Conservation (phyloP, 257 asterid species). For the Solanum ossicruentum region DNA sequence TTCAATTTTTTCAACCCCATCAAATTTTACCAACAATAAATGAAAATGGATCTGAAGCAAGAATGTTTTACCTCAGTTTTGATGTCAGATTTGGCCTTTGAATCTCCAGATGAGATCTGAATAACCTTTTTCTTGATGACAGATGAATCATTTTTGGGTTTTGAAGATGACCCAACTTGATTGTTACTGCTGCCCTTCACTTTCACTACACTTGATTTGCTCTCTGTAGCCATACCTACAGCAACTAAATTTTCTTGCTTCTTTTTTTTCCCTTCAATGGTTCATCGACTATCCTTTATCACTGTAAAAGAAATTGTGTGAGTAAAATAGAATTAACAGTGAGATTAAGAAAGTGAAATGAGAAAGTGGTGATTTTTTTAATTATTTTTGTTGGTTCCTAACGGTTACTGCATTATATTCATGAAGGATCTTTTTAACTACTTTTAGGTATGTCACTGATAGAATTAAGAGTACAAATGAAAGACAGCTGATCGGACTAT, state of each 20-base stretch:
- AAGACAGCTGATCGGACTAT: fast-evolving
- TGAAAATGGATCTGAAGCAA: not conserved
- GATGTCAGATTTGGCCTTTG: constrained; percentile 6
- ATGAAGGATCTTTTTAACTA: not conserved
- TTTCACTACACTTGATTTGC: not conserved
- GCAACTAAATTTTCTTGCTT: not conserved
- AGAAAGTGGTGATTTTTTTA: not conserved
- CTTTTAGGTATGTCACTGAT: not conserved
- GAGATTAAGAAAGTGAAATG: not conserved
- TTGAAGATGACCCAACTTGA: constrained; percentile 1
- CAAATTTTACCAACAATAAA: not conserved
- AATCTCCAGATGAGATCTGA: constrained; percentile 16
- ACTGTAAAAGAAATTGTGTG: not conserved
- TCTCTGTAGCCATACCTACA: not conserved
- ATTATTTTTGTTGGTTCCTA: not conserved
- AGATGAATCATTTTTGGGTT: constrained; percentile 11
- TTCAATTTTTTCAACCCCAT: not conserved
- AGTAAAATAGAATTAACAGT: not conserved
- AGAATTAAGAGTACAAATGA: not conserved
- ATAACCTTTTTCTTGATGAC: constrained; percentile 31
- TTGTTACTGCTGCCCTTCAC: not conserved
- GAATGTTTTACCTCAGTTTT: constrained; percentile 20
- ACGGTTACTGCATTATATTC: not conserved
- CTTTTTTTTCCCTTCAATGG: not conserved
- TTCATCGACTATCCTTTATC: not conserved